A percentile compares a stretch with the other conserved stretches of the same genome.
phyloP scores from a whole-genome alignment of 148 eudicot species.

The Rhododendron ferrugineum region DNA sequence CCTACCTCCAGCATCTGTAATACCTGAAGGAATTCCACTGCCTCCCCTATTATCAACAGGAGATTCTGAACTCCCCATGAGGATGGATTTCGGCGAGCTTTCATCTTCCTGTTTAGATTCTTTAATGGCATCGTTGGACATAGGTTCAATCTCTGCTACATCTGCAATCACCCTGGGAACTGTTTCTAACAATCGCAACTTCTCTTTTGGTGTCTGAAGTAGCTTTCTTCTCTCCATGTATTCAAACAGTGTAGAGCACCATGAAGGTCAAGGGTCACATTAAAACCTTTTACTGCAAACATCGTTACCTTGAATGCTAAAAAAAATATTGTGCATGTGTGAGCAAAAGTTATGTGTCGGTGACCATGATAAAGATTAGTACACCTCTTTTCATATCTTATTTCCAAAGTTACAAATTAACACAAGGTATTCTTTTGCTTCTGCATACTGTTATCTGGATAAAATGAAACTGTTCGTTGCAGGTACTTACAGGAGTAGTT shows the following conservation, averaged over 20 bases:
- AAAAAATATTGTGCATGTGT: neutral
- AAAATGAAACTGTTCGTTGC: neutral
- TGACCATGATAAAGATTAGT: neutral
- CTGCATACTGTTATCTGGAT: neutral
- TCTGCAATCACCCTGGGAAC: constrained; percentile 51
- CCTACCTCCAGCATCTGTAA: neutral
- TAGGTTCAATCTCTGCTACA: constrained; percentile 23
- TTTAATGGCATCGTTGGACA: constrained; percentile 11
- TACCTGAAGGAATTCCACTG: constrained; percentile 16
- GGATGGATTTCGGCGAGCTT: constrained; percentile 5
- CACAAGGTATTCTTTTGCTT: neutral
- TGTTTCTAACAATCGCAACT: constrained; percentile 37
- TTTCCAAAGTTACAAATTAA: neutral
- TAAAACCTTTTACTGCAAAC: neutral
- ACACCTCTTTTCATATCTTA: neutral
- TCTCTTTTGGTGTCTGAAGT: constrained; percentile 42
- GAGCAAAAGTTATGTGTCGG: neutral
- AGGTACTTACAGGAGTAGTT: neutral
- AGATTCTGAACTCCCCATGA: neutral
- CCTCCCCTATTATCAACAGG: neutral
- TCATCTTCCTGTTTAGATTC: constrained; percentile 2
- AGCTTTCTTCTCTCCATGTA: constrained; percentile 31
- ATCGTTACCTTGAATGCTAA: neutral
- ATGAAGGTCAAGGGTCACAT: constrained; percentile 34
- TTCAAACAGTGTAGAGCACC: constrained; percentile 32